Evolutionary conservation across 2,329 filamentous ascomycete genomes (phyloP).

Genomic region (Cladorrhinum sp.): DNA sequence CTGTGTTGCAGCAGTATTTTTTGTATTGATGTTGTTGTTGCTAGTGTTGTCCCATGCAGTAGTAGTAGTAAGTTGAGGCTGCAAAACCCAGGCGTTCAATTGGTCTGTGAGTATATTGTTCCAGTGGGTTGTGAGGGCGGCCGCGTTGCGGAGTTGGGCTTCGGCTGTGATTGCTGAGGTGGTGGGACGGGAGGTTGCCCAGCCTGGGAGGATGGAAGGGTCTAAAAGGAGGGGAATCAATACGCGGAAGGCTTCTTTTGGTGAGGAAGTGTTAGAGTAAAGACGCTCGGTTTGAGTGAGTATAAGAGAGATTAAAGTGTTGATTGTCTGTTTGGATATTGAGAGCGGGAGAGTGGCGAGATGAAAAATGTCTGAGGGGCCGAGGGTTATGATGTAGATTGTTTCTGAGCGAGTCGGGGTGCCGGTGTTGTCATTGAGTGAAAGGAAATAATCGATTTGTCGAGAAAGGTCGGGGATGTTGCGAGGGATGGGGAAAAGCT

Average conservation of each 20-base stretch:
- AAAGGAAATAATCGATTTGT: constrained; percentile 47
- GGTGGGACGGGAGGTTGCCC: constrained; percentile 32
- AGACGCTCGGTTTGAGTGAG: constrained; percentile 47
- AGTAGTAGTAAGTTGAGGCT: no score
- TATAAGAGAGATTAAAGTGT: constrained; percentile 37
- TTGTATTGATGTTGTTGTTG: no score
- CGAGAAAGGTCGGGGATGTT: constrained; percentile 41
- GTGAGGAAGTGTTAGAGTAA: constrained; percentile 25
- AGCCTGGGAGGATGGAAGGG: constrained; percentile 53
- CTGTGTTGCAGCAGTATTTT: no score
- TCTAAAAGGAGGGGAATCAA: constrained; percentile 53
- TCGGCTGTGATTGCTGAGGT: not conserved
- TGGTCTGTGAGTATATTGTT: not conserved
- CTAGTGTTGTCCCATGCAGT: no score
- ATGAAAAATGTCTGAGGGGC: constrained; percentile 55
- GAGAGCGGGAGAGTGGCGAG: constrained; percentile 44
- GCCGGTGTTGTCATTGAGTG: constrained; percentile 29
- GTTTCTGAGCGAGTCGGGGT: constrained; percentile 41
- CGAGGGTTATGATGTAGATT: constrained; percentile 51
- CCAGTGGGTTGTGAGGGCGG: constrained; percentile 49
- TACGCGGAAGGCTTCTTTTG: constrained; percentile 42
- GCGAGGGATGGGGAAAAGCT: constrained; percentile 40
- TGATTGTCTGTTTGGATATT: constrained; percentile 37
- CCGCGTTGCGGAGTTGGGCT: constrained; percentile 45
- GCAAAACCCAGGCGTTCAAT: not conserved